Percentiles rank a stretch among this genome's conserved stretches.
These are phyloP conservation scores for Populus hybrid DNA, from an alignment of 441 rosid species.

Conservation along the genomic window DNA sequence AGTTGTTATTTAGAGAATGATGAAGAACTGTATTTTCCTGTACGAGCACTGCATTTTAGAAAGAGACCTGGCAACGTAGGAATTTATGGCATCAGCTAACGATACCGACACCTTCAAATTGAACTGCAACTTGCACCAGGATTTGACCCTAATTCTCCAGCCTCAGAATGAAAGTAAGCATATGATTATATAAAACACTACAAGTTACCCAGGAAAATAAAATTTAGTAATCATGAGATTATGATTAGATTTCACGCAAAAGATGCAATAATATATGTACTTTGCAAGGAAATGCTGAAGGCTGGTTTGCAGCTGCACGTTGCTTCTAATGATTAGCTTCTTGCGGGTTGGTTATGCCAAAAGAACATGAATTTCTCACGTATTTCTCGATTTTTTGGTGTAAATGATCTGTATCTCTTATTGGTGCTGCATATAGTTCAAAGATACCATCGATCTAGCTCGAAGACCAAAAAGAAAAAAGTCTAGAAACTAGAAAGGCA, in stretches of 20 bases:
- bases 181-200: background rate
- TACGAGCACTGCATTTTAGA: background rate
- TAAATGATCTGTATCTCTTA: too few relatives aligned
- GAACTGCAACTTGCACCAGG: background rate
- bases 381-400: too few relatives aligned
- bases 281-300: background rate
- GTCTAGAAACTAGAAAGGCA: too few relatives aligned
- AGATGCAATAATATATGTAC: background rate
- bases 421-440: too few relatives aligned
- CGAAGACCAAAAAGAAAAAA: too few relatives aligned
- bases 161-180: background rate
- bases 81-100: background rate
- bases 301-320: background rate
- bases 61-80: background rate
- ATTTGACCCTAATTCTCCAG: background rate
- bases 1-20: background rate
- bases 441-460: too few relatives aligned
- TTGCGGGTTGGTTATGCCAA: background rate
- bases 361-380: too few relatives aligned
- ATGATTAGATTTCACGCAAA: background rate
- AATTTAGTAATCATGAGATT: background rate
- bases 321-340: background rate
- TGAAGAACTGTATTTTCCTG: background rate
- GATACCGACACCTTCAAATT: background rate
- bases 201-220: background rate